Percentiles rank a stretch among this genome's conserved stretches.
These are phyloP conservation scores for Lophiostoma macrostomum DNA, from an alignment of 495 filamentous ascomycete species.

Conservation along the genomic window DNA sequence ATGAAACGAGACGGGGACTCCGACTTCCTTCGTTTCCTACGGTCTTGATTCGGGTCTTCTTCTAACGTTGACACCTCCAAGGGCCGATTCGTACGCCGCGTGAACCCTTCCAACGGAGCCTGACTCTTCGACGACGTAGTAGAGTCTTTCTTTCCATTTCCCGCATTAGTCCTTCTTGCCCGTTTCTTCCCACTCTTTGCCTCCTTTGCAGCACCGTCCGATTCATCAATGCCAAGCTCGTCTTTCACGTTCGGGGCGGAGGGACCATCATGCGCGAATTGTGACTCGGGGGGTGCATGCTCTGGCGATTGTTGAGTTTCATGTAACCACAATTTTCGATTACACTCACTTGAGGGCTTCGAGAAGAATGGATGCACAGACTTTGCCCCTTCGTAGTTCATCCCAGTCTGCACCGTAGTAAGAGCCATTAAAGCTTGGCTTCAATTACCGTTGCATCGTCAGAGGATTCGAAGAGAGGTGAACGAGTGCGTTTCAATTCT, in stretches of 20 bases:
- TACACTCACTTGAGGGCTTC: slow-evolving; percentile 24
- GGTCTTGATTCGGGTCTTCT: slow-evolving; percentile 21
- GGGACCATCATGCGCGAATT: background rate
- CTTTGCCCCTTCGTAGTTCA: slow-evolving; percentile 36
- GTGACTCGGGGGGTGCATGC: slow-evolving; percentile 11
- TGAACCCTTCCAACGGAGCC: slow-evolving; percentile 15
- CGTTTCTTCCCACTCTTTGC: slow-evolving; percentile 13
- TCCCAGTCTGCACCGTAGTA: slow-evolving; percentile 33
- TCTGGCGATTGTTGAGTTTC: slow-evolving; percentile 2
- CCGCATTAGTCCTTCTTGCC: slow-evolving; percentile 4
- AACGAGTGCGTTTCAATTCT: background rate
- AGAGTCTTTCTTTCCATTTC: slow-evolving; percentile 6
- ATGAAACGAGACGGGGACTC: slow-evolving; percentile 3
- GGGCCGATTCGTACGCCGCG: background rate
- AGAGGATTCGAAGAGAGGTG: background rate
- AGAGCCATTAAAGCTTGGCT: slow-evolving; percentile 34
- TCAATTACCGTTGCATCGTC: slow-evolving; percentile 4
- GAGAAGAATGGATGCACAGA: slow-evolving; percentile 41
- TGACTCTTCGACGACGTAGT: slow-evolving; percentile 1
- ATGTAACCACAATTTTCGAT: background rate
- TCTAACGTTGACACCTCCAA: slow-evolving; percentile 5
- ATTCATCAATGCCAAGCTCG: slow-evolving; percentile 10
- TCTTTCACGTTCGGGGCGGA: background rate
- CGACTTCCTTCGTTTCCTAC: slow-evolving; percentile 35
- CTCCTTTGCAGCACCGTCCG: slow-evolving; percentile 1